A percentile compares a stretch with the other conserved stretches of the same genome.
Conservation (phyloP, 768 basidiomycete genomes). For the Gyrodon lividus region DNA sequence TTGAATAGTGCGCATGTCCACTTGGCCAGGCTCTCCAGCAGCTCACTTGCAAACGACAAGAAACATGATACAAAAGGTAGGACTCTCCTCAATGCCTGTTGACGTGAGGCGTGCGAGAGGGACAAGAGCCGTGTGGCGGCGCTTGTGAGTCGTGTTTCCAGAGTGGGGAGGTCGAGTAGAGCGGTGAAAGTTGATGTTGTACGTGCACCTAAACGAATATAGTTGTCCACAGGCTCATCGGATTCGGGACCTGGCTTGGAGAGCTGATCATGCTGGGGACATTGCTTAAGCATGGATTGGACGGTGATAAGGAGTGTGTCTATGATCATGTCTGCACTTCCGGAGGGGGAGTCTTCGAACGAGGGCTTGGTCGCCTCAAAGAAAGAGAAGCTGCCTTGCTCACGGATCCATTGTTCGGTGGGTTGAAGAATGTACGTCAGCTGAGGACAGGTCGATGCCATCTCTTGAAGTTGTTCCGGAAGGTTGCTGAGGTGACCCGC, state of each 20-base stretch:
- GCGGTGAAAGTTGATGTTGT: constrained; percentile 45
- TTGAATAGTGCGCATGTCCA: constrained; percentile 86
- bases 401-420: constrained; percentile 29
- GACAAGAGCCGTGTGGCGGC: constrained; percentile 41
- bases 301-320: constrained; percentile 62
- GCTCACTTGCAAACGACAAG: constrained; percentile 50
- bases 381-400: constrained; percentile 27
- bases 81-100: constrained; percentile 42
- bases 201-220: constrained; percentile 48
- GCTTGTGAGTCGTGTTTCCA: constrained; percentile 41
- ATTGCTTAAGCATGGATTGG: constrained; percentile 54
- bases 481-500: constrained; percentile 21
- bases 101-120: constrained; percentile 32
- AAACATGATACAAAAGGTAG: constrained; percentile 78
- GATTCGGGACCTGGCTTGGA: constrained; percentile 15
- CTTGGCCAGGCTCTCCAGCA: constrained; percentile 53
- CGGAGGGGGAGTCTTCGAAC: not conserved
- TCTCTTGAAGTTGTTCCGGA: constrained; percentile 25
- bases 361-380: not conserved
- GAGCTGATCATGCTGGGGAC: constrained; percentile 23
- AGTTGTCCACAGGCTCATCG: constrained; percentile 44
- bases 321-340: constrained; percentile 45
- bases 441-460: constrained; percentile 28
- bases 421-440: constrained; percentile 29
- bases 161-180: constrained; percentile 45